phyloP scores from a whole-genome alignment of 305 asterid genomes.

The Fraxinus nigra region DNA sequence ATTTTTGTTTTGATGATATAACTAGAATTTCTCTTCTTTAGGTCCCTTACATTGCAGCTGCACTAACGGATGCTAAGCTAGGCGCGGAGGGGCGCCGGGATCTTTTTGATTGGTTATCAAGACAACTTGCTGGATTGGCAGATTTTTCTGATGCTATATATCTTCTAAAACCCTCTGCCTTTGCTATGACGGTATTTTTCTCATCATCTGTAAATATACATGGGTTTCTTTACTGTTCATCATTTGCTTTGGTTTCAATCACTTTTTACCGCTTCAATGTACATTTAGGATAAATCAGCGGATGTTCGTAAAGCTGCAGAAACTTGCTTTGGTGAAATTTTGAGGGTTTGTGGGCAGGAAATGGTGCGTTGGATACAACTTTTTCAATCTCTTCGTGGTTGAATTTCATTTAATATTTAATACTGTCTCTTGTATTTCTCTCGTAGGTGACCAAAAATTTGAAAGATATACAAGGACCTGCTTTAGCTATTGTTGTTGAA shows the following conservation, averaged over 20 bases:
- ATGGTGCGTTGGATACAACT: slow-evolving; percentile 43
- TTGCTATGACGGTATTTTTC: slow-evolving; percentile 86
- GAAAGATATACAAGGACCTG: slow-evolving; percentile 93
- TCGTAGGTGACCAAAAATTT: slow-evolving; percentile 76
- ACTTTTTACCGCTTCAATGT: slow-evolving; percentile 18
- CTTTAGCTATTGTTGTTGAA: slow-evolving; percentile 84
- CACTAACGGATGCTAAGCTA: slow-evolving; percentile 83
- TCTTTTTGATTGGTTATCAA: slow-evolving; percentile 94
- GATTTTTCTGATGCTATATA: slow-evolving; percentile 87
- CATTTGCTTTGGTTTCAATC: background rate
- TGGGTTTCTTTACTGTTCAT: background rate
- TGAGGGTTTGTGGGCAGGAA: slow-evolving; percentile 95
- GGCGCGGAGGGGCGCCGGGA: slow-evolving; percentile 98
- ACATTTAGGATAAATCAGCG: slow-evolving; percentile 89
- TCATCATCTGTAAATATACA: background rate
- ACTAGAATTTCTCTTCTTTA: slow-evolving; percentile 27
- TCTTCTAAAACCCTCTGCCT: slow-evolving; percentile 76
- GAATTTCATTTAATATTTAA: background rate
- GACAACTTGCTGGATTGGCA: slow-evolving; percentile 58
- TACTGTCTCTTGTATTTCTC: background rate
- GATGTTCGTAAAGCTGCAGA: slow-evolving; percentile 99
- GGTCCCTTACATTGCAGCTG: slow-evolving; percentile 85
- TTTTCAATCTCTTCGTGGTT: background rate
- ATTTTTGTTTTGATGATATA: slow-evolving; percentile 6
- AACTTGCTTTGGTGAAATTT: slow-evolving; percentile 74